These are phyloP conservation scores for Mycena sanguinolenta DNA, from an alignment of 768 basidiomycete species.

Conservation along the genomic window DNA sequence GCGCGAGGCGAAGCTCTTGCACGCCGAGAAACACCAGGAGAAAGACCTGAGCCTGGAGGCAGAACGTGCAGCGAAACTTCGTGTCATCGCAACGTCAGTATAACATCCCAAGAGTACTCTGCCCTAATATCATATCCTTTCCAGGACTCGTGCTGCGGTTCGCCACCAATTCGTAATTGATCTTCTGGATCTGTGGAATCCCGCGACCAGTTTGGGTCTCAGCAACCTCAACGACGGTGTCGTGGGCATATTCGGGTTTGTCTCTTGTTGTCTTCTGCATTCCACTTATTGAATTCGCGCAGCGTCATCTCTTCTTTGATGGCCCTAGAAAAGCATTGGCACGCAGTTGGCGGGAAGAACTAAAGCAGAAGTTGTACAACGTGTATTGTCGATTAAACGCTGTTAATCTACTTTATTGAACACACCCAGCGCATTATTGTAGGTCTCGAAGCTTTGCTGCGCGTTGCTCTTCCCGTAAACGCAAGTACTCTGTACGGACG, in stretches of 20 bases:
- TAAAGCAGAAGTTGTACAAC: conserved; percentile 17
- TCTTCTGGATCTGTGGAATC: conserved; percentile 89
- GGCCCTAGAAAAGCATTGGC: conserved; percentile 78
- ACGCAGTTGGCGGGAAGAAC: conserved; percentile 61
- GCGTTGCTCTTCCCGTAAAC: conserved; percentile 63
- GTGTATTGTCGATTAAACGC: conserved; percentile 4
- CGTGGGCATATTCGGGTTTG: conserved; percentile 87
- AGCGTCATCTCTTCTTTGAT: conserved; percentile 81
- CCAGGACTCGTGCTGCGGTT: conserved; percentile 72
- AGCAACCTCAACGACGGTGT: conserved; percentile 86
- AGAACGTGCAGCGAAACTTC: conserved; percentile 74
- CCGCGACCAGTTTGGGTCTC: conserved; percentile 84
- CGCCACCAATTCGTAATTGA: conserved; percentile 90
- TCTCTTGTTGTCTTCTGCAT: conserved; percentile 24
- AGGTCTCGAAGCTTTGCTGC: conserved; percentile 34
- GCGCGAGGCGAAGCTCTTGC: conserved; percentile 69
- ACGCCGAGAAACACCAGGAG: conserved; percentile 63
- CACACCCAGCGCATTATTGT: conserved; percentile 6
- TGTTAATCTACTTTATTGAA: conserved; percentile 29
- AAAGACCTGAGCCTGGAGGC: conserved; percentile 78
- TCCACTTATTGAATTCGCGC: conserved; percentile 25
- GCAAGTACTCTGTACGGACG: conserved; percentile 80
- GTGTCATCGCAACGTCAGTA: conserved; percentile 66
- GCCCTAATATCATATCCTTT: conserved; percentile 8
- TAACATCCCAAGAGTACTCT: neutral